Evolutionary conservation across 2,329 filamentous ascomycete species (phyloP).

Genomic region (Epichloe coenophiala): DNA sequence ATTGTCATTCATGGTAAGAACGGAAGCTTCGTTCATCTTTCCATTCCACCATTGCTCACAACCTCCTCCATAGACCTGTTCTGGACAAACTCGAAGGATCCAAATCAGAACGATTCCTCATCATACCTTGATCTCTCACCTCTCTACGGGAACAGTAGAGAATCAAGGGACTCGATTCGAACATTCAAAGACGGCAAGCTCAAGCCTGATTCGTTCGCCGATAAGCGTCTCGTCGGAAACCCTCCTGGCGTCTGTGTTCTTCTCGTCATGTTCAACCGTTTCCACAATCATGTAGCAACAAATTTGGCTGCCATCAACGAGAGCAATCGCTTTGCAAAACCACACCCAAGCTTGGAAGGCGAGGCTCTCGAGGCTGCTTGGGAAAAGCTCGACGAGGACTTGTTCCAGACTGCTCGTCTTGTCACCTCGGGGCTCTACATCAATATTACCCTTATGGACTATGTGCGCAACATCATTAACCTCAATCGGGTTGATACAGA

Average conservation of each 20-base stretch:
- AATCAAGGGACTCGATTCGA: conserved; percentile 51
- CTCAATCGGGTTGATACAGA: conserved; percentile 45
- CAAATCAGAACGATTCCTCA: conserved; percentile 50
- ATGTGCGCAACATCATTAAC: conserved; percentile 66
- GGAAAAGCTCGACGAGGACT: conserved; percentile 61
- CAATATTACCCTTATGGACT: conserved; percentile 66
- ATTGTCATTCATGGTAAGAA: conserved; percentile 54
- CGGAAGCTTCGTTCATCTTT: neutral
- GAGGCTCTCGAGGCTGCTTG: conserved; percentile 39
- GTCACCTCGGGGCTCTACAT: conserved; percentile 64
- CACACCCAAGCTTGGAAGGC: conserved; percentile 32
- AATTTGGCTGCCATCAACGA: conserved; percentile 82
- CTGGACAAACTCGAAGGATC: conserved; percentile 51
- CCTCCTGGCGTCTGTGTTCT: conserved; percentile 60
- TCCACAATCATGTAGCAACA: conserved; percentile 76
- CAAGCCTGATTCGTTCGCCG: conserved; percentile 60
- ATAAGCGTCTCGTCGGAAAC: conserved; percentile 55
- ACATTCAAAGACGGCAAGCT: conserved; percentile 59
- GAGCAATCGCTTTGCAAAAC: conserved; percentile 59
- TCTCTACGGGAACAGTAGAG: conserved; percentile 55
- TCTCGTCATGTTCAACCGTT: conserved; percentile 67
- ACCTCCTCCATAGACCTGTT: conserved; percentile 39
- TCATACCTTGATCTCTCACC: conserved; percentile 61
- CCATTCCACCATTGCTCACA: neutral
- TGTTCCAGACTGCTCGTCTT: conserved; percentile 69